Percentiles rank a stretch among this genome's conserved stretches.
Conservation (phyloP, 805 yeast species). For the Ogataea thermomethanolica region DNA sequence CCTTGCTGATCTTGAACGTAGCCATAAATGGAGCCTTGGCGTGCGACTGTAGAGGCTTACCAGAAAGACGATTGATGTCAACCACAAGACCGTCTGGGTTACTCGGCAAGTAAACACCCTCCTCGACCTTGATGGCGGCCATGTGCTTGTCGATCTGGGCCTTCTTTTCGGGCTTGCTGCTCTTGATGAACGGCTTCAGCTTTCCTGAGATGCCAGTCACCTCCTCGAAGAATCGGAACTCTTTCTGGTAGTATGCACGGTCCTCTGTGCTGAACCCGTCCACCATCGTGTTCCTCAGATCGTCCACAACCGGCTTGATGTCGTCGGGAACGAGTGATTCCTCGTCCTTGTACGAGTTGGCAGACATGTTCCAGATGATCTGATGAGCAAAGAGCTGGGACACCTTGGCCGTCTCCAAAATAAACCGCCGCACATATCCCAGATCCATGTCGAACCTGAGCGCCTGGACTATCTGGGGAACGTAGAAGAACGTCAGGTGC, state of each 20-base stretch:
- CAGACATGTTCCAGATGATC: slow-evolving; percentile 96
- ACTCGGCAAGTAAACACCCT: slow-evolving; percentile 89
- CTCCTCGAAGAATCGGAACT: slow-evolving; percentile 84
- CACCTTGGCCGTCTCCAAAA: slow-evolving; percentile 87
- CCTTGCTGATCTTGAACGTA: slow-evolving; percentile 75
- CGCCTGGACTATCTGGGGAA: slow-evolving; percentile 95
- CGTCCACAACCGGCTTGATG: slow-evolving; percentile 79
- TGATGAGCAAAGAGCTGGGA: slow-evolving; percentile 94
- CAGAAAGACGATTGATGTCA: slow-evolving; percentile 88
- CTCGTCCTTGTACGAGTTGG: slow-evolving; percentile 88
- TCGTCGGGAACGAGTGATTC: slow-evolving; percentile 77
- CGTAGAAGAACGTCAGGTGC: slow-evolving; percentile 88
- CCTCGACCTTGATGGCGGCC: slow-evolving; percentile 66
- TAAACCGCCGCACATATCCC: slow-evolving; percentile 86
- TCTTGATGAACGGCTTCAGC: slow-evolving; percentile 89
- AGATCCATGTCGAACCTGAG: slow-evolving; percentile 67
- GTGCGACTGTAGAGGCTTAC: slow-evolving; percentile 93
- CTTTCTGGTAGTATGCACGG: slow-evolving; percentile 67
- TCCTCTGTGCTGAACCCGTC: slow-evolving; percentile 58
- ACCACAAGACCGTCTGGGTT: slow-evolving; percentile 94
- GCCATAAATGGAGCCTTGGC: slow-evolving; percentile 99
- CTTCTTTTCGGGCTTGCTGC: slow-evolving; percentile 94
- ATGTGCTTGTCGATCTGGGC: slow-evolving; percentile 95
- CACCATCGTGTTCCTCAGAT: slow-evolving; percentile 63
- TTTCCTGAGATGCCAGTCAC: slow-evolving; percentile 94